Base-by-base conservation (phyloP, 768 basidiomycete species). In the Rhodosporidiobolus odoratus region DNA sequence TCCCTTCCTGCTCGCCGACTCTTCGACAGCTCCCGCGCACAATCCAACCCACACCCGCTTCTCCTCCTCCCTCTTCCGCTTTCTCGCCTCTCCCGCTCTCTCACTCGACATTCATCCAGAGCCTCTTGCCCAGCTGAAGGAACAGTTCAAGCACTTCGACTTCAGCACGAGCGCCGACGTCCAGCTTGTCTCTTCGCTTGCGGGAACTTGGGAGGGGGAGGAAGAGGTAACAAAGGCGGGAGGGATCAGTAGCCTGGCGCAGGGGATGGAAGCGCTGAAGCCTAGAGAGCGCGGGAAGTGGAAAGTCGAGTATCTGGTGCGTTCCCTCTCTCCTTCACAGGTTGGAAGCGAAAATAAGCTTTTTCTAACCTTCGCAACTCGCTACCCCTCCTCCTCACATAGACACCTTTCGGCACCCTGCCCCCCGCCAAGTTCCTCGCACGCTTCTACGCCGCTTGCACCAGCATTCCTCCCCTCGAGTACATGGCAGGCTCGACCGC, bases 291-390 rank as follows among this genome's bases (percentile, higher is more conserved):
- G 30, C 21, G 52, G 62, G 17, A 63, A 41, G 38, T 54, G 52
- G 38, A 63, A 41, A 35, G 50, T 63, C 38, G 62, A 65, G 64
- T 48, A 58, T 56, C 64, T 65, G 25, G 64, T 58, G 43, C 64
- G 63, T 23, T 45, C 54, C 23, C 23, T 34, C 15, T 10, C 27
- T 16, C 34, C 41, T 34, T 34, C 25, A 17, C 41, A 21, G 32
- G 16, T 3, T 21, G 3, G n/a, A n/a, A n/a, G 4, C 32, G 34
- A 21, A 19, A 25, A 13, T 23, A 5, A 13, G 16, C 27, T 38
- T 53, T 54, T 37, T 35, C 64, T 40, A n/a, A 62, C 50, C 27
- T 17, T 53, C 25, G 21, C 17, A 19, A 32, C 40, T 15, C n/a
- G n/a, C n/a, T n/a, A n/a, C n/a, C n/a, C n/a, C n/a, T 53, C 8